Evolutionary conservation across 371 early-diverging fungal genomes (phyloP), one percentile per base, ranked within the genome.

Genomic region (Mortierella sp.): DNA sequence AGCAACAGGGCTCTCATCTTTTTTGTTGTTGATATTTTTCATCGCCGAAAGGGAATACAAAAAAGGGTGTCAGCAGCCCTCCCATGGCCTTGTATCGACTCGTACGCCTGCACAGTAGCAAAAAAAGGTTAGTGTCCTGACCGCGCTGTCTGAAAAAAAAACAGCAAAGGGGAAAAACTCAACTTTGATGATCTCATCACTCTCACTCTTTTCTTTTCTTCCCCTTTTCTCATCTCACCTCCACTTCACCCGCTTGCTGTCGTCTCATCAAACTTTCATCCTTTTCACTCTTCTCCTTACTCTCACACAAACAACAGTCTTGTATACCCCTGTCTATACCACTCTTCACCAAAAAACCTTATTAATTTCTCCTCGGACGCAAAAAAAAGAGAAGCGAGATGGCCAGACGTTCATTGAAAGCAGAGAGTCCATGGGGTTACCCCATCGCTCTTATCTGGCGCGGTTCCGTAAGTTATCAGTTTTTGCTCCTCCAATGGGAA

Each of bases 371-470:
- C 61, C 61, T 31, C 58, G 58, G 58, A 34, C 61, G 37, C 22
- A 34, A 58, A 7, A 24, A 34, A 55, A 31, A 6, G 14, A 34
- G 7, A 8, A 55, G 34, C 29, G 29, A 58, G 64, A 75, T 76
- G 76, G 19, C 58, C 34, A 52, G 29, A 44, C 39, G 65, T 22
- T 0, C 31, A 66, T 47, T 45, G 40, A 70, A 39, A 26, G 29
- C 53, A 13, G 82, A 81, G 34, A 77, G 82, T 74, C 82, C 82
- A 45, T 81, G 82, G 82, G 82, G 82, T 26, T 81, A 81, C 64
- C 86, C 86, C 31, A 82, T 80, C 44, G 86, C 79, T 4, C 77
- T 85, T 40, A 63, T 81, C 68, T 85, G 77, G 78, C 85, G 79
- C 31, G 85, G 85, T 39, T 79, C 82, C 64, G 85, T 85, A 74